Base-by-base conservation (phyloP, 768 basidiomycete genomes). In the Steccherinum ochraceum region DNA sequence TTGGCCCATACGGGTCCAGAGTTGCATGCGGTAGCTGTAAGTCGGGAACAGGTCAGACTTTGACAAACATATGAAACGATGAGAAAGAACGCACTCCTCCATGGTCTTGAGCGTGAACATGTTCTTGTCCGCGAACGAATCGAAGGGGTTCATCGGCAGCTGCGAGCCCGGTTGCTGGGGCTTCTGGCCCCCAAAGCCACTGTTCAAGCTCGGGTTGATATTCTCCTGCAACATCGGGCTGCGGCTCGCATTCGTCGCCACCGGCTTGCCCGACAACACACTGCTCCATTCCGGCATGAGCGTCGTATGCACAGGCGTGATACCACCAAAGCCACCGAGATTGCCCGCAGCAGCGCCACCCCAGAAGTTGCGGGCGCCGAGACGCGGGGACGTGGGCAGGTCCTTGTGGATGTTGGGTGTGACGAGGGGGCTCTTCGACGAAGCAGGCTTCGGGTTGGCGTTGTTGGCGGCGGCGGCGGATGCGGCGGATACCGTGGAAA, bases 1-100 rank as follows among this genome's bases (percentile, higher is more conserved):
- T 25, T 81, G 76, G 0, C 91, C 91, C 82, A 95, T 89, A 69
- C 86, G 81, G 26, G 84, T 80, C 93, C 93, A 95, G 0, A 96
- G 74, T 54, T 95, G 93, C 88, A 93, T 93, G 40, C 93, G 79
- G 63, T 86, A 86, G 11, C 79, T 81, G 23, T 26, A 23, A 24
- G 16, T 18, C 12, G 13, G 12, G 46, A 47, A 42, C 49, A 43
- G 46, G 40, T 40, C 40, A 49, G 35, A 23, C 10, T 26, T 45
- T 39, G 54, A 56, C 52, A 44, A 49, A 58, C 25, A 47, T 53
- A 4, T 49, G 26, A 46, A 52, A 26, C 3, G n/a, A 20, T 25
- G 16, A 21, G 40, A 53, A 24, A 54, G 10, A 19, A 78, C 79
- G 59, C 78, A 90, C 64, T 83, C 79, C 68, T 94, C 92, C 57